Conservation (phyloP, 2,329 filamentous ascomycete genomes). For the Aureobasidium vineae region DNA sequence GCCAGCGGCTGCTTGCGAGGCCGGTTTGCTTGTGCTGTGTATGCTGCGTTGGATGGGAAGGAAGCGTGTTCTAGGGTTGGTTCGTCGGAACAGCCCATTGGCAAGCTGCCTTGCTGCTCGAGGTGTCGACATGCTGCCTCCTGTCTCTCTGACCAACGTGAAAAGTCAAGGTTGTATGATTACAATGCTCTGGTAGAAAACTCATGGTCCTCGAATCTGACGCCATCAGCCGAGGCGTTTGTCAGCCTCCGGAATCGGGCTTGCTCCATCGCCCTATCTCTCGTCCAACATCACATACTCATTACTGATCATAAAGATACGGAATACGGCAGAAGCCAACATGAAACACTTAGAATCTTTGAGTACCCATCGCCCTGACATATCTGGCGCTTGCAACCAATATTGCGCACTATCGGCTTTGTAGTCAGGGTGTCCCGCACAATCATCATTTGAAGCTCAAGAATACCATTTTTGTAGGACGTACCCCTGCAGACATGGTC, state of each 20-base stretch:
- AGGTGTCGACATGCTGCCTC: constrained; percentile 11
- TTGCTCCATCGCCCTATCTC: not conserved
- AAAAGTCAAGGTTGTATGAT: not conserved
- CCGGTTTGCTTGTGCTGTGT: constrained; percentile 2
- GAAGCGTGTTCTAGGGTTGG: constrained; percentile 31
- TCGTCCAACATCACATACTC: not conserved
- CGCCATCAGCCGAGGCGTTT: constrained; percentile 14
- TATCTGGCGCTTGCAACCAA: not conserved
- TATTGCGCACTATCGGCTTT: not conserved
- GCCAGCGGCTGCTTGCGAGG: constrained; percentile 33
- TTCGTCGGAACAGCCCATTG: constrained; percentile 28
- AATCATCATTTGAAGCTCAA: not conserved
- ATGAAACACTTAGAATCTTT: no score
- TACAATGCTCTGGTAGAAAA: constrained; percentile 14
- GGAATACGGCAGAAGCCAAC: not conserved
- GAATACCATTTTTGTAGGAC: no score
- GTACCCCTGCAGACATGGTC: no score
- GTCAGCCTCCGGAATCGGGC: constrained; percentile 21
- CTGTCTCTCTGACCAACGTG: not conserved
- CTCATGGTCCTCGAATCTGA: constrained; percentile 4
- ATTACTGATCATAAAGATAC: not conserved
- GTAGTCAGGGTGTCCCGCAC: not conserved
- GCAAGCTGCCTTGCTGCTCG: constrained; percentile 24
- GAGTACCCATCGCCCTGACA: no score
- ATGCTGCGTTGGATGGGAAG: constrained; percentile 24